Conservation (phyloP, 192 early-diverging fungal species). For the Cetraspora pellucida region DNA sequence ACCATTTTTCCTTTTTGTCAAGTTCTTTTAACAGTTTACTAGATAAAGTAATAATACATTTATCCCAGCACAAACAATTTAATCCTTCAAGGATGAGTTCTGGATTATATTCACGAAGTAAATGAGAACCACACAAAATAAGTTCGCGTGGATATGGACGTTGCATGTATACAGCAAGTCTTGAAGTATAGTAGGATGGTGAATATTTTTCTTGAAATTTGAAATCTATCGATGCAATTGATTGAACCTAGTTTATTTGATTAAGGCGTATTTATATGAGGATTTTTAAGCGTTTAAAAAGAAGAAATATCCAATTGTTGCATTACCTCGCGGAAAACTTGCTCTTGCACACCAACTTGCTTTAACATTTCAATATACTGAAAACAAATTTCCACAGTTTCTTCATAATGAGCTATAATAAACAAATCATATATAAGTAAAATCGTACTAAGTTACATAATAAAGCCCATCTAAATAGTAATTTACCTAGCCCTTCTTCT, state of each 20-base stretch:
- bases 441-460: too few relatives aligned
- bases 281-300: neutral
- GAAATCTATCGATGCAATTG: conserved; percentile 60
- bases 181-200: conserved; percentile 66
- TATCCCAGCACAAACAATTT: conserved; percentile 19
- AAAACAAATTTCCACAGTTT: conserved; percentile 81
- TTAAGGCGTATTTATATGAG: neutral
- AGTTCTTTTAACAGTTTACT: conserved; percentile 28
- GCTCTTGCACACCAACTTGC: conserved; percentile 66
- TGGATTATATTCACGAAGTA: conserved; percentile 66
- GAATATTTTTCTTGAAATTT: conserved; percentile 76
- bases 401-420: conserved; percentile 62
- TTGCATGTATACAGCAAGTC: conserved; percentile 76
- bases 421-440: too few relatives aligned
- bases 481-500: conserved; percentile 67
- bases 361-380: conserved; percentile 87
- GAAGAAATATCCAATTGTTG: neutral
- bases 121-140: conserved; percentile 68
- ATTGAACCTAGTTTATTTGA: conserved; percentile 36
- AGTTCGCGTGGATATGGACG: conserved; percentile 66
- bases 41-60: neutral
- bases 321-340: conserved; percentile 80
- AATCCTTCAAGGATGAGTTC: conserved; percentile 66
- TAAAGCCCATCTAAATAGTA: neutral
- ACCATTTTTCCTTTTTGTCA: conserved; percentile 72